Base-by-base conservation (phyloP, 1,284 basidiomycete species). In the Pyrrhoderma lamaoense region DNA sequence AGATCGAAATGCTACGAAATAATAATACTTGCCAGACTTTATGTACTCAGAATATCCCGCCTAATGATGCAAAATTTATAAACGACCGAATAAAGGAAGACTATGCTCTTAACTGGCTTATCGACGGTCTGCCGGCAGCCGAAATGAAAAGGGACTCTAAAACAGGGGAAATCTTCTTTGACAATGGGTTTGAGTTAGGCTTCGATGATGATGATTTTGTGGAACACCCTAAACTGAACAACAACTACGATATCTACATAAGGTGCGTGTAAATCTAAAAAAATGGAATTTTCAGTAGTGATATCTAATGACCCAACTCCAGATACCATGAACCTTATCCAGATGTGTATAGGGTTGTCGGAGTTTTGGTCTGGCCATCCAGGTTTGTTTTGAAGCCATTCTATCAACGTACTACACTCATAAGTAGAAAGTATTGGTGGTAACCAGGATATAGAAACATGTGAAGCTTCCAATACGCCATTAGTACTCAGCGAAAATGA, bases 51-150 rank as follows among this genome's bases (percentile, higher is more conserved):
- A 69, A 72, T 22, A 75, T 96, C 11, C 75, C 81, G 0, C 71
- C 72, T 16, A 79, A 87, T 53, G 86, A 95, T 58, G 85, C 87
- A 16, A 82, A 79, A 56, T 96, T 96, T 66, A 85, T 98, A 65
- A 96, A 96, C 61, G 84, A 88, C 53, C 84, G 92, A 47, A 95
- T 98, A 64, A 76, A 77, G 43, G 92, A 97, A 65, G 89, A 93
- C 63, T 98, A 97, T 63, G 91, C 92, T 0, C 71, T 97, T 56
- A 97, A 97, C 64, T 95, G 93, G 85, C 82, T 98, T 51, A 75
- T 98, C 42, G 94, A 98, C 62, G 94, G 94, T 2, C 76, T 98
- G 35, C 95, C 95, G 3, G 91, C 89, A 7, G 91, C 92, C 3
- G 91, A 95, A 67, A 88, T 92, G 83, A 93, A 91, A 69, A 68